Evolutionary conservation across 2,329 filamentous ascomycete species (phyloP), one percentile per base, ranked within the genome.

Genomic region (Drechslera avenae): DNA sequence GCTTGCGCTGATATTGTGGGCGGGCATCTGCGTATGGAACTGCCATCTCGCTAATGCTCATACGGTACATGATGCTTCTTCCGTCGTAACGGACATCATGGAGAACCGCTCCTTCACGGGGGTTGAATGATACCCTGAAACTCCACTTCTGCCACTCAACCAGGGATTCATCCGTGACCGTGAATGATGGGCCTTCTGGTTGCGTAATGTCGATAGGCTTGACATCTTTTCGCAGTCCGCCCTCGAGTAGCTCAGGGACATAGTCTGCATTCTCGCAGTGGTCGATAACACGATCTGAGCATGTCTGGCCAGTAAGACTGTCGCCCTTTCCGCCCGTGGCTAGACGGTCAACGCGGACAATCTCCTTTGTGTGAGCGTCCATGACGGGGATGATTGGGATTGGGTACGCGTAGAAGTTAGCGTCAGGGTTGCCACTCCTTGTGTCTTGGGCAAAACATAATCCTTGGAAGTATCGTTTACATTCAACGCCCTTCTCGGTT

Each of bases 151-250:
- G 75, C 77, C 77, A 79, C 34, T 78, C 72, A 9, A 79, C 70
- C 3, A 76, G 59, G 13, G 71, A 73, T 21, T 77, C 72, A 19
- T 77, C 69, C 2, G 68, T 75, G 8, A 88, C 78, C 0, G 73
- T 76, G 71, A 91, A 90, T 1, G 84, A 87, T 0, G 86, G 81
- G 0, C 87, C 87, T 23, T 89, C 83, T 0, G 84, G 84, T 56
- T 93, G 89, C 1, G 84, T 79, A 37, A 93, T 85, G 59, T 90
- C 83, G 64, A 91, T 81, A 4, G 88, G 87, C 72, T 89, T 90
- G 13, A 78, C 62, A 46, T 78, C 76, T 36, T 73, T 70, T 16
- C 77, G 63, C 2, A 64, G 53, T 4, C 72, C 75, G 7, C 71
- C 68, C 4, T 64, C 54, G 1, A 78, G 55, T 7, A 78, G 54